phyloP scores from a whole-genome alignment of 169 alveolate genomes.

The Plasmodium relictum region DNA sequence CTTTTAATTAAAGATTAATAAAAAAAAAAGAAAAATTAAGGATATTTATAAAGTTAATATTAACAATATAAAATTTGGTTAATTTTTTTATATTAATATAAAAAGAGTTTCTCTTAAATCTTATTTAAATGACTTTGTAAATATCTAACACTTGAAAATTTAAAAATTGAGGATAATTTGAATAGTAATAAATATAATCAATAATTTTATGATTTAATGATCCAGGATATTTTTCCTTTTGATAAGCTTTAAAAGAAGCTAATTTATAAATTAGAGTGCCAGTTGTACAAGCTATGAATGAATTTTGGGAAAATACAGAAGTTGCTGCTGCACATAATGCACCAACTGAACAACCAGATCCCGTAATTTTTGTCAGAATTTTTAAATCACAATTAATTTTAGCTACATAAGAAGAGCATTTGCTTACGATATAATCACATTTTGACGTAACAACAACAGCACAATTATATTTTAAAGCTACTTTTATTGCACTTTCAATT shows the following conservation, averaged over 20 bases:
- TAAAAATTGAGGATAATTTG: slow-evolving; percentile 54
- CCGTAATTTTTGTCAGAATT: slow-evolving; percentile 63
- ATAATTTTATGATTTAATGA: slow-evolving; percentile 54
- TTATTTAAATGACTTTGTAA: slow-evolving; percentile 28
- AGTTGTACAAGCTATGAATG: slow-evolving; percentile 57
- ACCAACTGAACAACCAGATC: slow-evolving; percentile 77
- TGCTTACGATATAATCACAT: slow-evolving; percentile 49
- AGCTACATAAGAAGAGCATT: slow-evolving; percentile 38
- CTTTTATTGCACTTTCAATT: slow-evolving; percentile 71
- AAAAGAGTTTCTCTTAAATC: too few species aligned
- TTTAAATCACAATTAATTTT: slow-evolving; percentile 55
- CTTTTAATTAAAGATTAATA: too few species aligned
- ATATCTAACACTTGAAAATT: slow-evolving; percentile 48
- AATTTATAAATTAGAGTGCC: slow-evolving; percentile 46
- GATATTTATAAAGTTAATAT: too few species aligned
- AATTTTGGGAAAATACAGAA: slow-evolving; percentile 30
- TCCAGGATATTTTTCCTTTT: slow-evolving; percentile 67
- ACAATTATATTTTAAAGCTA: slow-evolving; percentile 66
- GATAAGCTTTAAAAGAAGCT: slow-evolving; percentile 70
- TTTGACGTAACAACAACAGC: slow-evolving; percentile 68
- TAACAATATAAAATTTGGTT: too few species aligned
- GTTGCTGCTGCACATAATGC: slow-evolving; percentile 76
- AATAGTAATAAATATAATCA: slow-evolving; percentile 59
- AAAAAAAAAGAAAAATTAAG: too few species aligned
- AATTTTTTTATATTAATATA: too few species aligned